Percentiles rank a stretch among this genome's conserved stretches.
phyloP scores from a whole-genome alignment of 2,329 filamentous ascomycete genomes.

The Beauveria sp. region DNA sequence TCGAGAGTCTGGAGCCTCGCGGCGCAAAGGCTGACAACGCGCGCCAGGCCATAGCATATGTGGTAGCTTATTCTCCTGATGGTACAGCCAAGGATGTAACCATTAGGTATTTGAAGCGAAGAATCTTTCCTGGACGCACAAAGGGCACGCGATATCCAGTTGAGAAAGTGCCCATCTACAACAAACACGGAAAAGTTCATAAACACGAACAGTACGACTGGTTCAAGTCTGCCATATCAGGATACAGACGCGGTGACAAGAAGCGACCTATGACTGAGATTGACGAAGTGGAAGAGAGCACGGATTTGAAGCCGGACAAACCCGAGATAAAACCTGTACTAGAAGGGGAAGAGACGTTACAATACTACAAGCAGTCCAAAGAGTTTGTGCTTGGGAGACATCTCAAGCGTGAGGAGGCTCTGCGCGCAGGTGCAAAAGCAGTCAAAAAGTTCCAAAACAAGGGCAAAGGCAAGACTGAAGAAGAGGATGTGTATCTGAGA shows the following conservation, averaged over 20 bases:
- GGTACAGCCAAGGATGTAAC: conserved; percentile 94
- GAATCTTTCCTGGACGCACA: conserved; percentile 77
- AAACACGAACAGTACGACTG: conserved; percentile 76
- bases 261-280: conserved; percentile 54
- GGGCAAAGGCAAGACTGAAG: conserved; percentile 63
- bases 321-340: conserved; percentile 65
- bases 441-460: conserved; percentile 69
- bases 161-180: conserved; percentile 75
- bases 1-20: conserved; percentile 72
- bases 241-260: conserved; percentile 51
- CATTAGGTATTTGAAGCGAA: conserved; percentile 76
- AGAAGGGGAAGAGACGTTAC: conserved; percentile 72
- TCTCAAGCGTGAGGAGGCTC: conserved; percentile 83
- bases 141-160: conserved; percentile 73
- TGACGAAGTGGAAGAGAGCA: conserved; percentile 73
- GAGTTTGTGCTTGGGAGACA: conserved; percentile 83
- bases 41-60: conserved; percentile 84
- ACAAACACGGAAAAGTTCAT: conserved; percentile 68
- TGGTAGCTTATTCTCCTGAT: conserved; percentile 74
- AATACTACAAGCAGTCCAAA: conserved; percentile 78
- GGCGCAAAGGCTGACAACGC: conserved; percentile 76
- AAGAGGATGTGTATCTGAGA: conserved; percentile 74
- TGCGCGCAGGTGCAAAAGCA: conserved; percentile 59
- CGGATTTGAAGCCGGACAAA: conserved; percentile 65
- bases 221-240: conserved; percentile 74